Evolutionary conservation across 2,329 filamentous ascomycete genomes (phyloP), one percentile per base, ranked within the genome.

Genomic region (Sporothrix pseudoabietina): DNA sequence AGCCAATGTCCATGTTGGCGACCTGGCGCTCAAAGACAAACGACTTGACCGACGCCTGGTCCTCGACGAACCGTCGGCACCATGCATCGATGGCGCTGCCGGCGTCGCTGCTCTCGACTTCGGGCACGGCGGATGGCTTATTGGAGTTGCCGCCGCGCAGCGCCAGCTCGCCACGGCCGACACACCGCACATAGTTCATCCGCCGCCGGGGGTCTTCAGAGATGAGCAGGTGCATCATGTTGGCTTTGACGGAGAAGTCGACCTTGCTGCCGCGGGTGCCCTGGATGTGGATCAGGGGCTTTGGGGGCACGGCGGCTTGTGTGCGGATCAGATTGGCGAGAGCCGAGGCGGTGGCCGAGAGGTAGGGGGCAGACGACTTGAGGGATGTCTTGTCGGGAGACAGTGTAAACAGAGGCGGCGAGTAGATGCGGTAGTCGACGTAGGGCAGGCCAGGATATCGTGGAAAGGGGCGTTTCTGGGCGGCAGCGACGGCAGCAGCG

Each of bases 171-270:
- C 83, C 85, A 22, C 79, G 78, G 0, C 80, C 80, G 12, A 88
- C 85, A 73, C 85, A 84, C 30, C 86, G 84, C 61, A 88, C 81
- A 78, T 88, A 89, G 77, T 88, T 85, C 78, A 87, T 83, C 35
- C 85, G 82, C 49, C 81, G 76, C 32, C 77, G 78, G 8, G 82
- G 78, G 71, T 85, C 82, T 2, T 86, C 84, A 0, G 86, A 82
- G 1, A 88, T 82, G 5, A 89, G 81, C 12, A 88, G 80, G 66
- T 79, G 82, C 84, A 89, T 86, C 22, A 88, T 80, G 77, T 89
- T 89, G 57, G 88, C 79, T 77, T 84, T 85, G 74, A 89, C 78
- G 73, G 84, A 82, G 76, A 89, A 89, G 78, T 88, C 87, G 44
- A 85, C 76, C 75, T 77, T 80, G 73, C 79, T 78, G n/a, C 81